phyloP scores from a whole-genome alignment of 1,139 yeast species.

The Schwanniomyces etchellsii region DNA sequence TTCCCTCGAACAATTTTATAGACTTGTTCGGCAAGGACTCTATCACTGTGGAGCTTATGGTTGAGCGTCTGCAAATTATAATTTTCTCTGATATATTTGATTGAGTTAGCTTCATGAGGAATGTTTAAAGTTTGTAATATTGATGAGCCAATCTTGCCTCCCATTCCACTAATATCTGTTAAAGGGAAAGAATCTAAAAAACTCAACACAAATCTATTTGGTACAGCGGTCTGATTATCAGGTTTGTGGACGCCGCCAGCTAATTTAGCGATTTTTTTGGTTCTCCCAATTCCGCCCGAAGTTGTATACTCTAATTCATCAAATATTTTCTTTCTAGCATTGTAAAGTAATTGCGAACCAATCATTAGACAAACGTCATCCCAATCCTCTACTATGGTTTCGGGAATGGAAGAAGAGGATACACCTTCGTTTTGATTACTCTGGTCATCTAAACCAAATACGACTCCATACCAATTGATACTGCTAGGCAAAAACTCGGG shows the following conservation, averaged over 20 bases:
- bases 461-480: slow-evolving; percentile 25
- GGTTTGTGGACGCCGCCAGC: slow-evolving; percentile 88
- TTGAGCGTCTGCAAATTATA: slow-evolving; percentile 31
- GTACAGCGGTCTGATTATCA: slow-evolving; percentile 72
- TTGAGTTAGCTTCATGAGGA: slow-evolving; percentile 35
- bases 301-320: slow-evolving; percentile 71
- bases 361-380: slow-evolving; percentile 69
- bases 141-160: slow-evolving; percentile 80
- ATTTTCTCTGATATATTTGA: slow-evolving; percentile 43
- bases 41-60: slow-evolving; percentile 33
- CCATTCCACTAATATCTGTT: slow-evolving; percentile 81
- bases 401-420: slow-evolving; percentile 10
- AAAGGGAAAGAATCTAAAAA: slow-evolving; percentile 62
- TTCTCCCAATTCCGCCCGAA: slow-evolving; percentile 80
- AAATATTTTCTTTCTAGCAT: slow-evolving; percentile 49
- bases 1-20: slow-evolving; percentile 64
- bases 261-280: slow-evolving; percentile 76
- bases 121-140: slow-evolving; percentile 41
- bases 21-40: slow-evolving; percentile 41
- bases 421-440: slow-evolving; percentile 5
- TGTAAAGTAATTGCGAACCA: slow-evolving; percentile 55
- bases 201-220: slow-evolving; percentile 38
- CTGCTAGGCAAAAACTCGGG: slow-evolving; percentile 38
- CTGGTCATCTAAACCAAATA: slow-evolving; percentile 8
- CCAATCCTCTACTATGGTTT: slow-evolving; percentile 53